phyloP scores from a whole-genome alignment of 73 alveolate species.

The Effrenium voratum region DNA sequence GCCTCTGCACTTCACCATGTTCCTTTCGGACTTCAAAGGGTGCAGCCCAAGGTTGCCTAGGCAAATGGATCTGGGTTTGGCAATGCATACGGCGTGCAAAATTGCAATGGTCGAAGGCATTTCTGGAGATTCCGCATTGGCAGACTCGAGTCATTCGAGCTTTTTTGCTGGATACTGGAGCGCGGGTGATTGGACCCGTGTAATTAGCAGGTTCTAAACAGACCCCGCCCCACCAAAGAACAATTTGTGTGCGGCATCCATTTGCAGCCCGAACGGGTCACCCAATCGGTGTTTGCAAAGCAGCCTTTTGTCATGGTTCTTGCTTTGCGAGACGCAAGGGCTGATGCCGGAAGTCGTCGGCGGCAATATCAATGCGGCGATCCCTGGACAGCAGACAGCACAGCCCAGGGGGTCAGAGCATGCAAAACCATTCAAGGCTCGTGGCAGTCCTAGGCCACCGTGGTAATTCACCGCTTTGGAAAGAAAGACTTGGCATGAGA shows the following conservation, averaged over 20 bases:
- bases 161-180: background rate
- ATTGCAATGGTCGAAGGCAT: too few species aligned
- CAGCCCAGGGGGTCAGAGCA: too few species aligned
- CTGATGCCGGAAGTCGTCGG: background rate
- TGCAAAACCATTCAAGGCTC: too few species aligned
- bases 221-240: background rate
- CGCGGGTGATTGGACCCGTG: background rate
- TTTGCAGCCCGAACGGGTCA: background rate
- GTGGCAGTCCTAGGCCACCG: too few species aligned
- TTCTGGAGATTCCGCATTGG: too few species aligned
- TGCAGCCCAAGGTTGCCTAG: background rate
- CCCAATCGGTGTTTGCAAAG: too few species aligned
- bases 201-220: background rate
- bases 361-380: background rate
- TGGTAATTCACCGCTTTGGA: too few species aligned
- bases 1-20: background rate
- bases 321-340: background rate
- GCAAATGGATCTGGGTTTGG: background rate
- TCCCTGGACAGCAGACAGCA: background rate
- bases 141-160: background rate
- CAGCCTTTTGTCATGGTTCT: too few species aligned
- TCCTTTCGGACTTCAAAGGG: background rate
- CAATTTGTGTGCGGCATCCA: background rate
- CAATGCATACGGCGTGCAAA: background rate
- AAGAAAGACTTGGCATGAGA: too few species aligned